Conservation (phyloP, 2,329 filamentous ascomycete species). For the Pyricularia sp. region DNA sequence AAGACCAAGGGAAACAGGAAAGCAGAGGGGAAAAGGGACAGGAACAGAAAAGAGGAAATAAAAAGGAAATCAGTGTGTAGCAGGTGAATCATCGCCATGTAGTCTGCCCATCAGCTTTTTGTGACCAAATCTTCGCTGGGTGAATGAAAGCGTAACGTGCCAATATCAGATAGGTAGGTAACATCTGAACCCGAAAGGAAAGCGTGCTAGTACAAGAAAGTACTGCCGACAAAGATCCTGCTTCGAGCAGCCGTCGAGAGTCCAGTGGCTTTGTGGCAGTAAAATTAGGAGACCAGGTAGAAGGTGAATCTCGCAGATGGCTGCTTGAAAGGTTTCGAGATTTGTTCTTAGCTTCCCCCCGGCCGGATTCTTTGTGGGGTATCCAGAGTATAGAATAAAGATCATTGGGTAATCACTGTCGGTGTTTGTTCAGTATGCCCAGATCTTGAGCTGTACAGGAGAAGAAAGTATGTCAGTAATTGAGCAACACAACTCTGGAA, state of each 20-base stretch:
- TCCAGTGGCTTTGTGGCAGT: background rate
- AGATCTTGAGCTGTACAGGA: conserved; percentile 62
- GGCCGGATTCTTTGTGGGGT: conserved; percentile 8
- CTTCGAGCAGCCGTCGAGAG: background rate
- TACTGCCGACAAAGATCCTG: background rate
- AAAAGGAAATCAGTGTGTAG: conserved; percentile 5
- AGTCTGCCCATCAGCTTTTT: background rate
- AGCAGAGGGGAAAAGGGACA: background rate
- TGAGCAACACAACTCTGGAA: background rate
- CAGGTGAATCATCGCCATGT: background rate
- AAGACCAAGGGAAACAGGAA: background rate
- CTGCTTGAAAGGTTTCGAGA: conserved; percentile 3
- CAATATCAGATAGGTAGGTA: background rate
- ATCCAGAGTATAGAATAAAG: conserved; percentile 12
- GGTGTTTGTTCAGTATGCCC: conserved; percentile 55
- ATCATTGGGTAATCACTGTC: background rate
- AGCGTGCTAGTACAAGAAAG: background rate
- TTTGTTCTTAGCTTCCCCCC: background rate
- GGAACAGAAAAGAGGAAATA: conserved; percentile 5
- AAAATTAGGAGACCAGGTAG: background rate
- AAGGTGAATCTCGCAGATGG: background rate
- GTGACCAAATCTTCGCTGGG: background rate
- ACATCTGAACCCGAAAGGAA: background rate
- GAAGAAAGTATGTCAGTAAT: background rate
- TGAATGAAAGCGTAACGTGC: background rate